These are phyloP conservation scores for Boechera stricta DNA, from an alignment of 345 rosid species.

Conservation along the genomic window DNA sequence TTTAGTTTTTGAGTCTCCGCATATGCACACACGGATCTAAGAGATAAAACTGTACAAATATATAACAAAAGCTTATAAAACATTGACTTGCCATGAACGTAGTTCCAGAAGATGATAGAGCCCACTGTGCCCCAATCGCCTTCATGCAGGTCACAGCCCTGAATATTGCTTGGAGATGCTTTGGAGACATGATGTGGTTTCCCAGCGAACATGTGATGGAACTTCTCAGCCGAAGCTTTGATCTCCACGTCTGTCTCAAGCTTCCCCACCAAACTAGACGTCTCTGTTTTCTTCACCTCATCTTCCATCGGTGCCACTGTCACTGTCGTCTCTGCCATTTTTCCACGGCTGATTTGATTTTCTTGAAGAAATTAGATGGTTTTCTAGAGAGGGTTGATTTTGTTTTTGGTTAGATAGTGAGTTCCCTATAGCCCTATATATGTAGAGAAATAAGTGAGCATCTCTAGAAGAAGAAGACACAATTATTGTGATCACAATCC, in stretches of 20 bases:
- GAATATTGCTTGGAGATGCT: neutral
- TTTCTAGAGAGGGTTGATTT: neutral
- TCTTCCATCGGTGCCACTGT: neutral
- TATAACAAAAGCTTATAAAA: neutral
- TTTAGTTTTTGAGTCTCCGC: neutral
- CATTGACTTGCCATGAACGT: conserved; percentile 17
- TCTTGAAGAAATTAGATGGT: neutral
- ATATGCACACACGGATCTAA: no score
- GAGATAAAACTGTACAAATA: no score
- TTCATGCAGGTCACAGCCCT: neutral
- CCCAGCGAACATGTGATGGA: neutral
- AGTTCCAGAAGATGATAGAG: neutral
- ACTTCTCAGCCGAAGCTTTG: neutral
- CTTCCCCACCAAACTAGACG: neutral
- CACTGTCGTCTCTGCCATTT: conserved; percentile 11
- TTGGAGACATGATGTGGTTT: conserved; percentile 4
- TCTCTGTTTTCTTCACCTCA: conserved; percentile 2
- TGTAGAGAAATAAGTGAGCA: conserved; percentile 21
- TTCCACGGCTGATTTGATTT: neutral
- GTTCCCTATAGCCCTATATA: conserved; percentile 18
- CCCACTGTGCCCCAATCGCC: neutral
- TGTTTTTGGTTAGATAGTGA: neutral
- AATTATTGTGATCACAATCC: neutral
- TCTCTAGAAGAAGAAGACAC: no score
- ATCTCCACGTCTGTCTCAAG: conserved; percentile 9